These are phyloP conservation scores for Xylariales sp. DNA, from an alignment of 2,329 filamentous ascomycete genomes.

Conservation along the genomic window DNA sequence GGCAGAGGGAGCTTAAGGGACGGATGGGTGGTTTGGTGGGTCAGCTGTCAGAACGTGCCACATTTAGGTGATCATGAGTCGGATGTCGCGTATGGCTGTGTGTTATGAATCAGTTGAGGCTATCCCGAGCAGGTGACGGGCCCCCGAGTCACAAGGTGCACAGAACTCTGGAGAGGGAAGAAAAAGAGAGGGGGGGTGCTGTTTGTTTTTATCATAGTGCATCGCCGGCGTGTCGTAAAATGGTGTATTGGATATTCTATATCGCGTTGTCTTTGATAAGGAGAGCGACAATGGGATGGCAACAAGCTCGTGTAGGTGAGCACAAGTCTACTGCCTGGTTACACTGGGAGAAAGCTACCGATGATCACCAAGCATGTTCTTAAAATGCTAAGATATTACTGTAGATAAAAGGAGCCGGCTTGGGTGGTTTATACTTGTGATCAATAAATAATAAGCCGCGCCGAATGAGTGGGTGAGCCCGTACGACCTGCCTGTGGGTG, in stretches of 20 bases:
- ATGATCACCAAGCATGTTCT: not conserved
- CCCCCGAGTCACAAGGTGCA: conserved; percentile 1
- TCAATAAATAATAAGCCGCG: no score
- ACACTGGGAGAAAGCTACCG: no score
- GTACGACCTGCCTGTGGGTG: no score
- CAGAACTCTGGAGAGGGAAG: not conserved
- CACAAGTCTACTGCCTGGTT: no score
- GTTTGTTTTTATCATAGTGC: not conserved
- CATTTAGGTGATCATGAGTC: conserved; percentile 34
- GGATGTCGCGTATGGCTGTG: conserved; percentile 21
- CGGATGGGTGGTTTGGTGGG: conserved; percentile 19
- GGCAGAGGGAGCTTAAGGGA: not conserved
- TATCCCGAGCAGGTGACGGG: conserved; percentile 20
- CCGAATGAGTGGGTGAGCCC: no score
- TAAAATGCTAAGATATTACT: not conserved
- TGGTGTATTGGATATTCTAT: not conserved
- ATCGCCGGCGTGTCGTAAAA: no score
- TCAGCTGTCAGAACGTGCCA: conserved; percentile 27
- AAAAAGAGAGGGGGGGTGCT: not conserved
- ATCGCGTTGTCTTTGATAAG: not conserved
- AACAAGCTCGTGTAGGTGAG: no score
- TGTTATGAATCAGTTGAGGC: conserved; percentile 21
- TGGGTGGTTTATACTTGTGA: not conserved
- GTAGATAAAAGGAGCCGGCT: not conserved
- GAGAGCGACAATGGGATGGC: no score